These are phyloP conservation scores for Hansenula lynferdii DNA, from an alignment of 1,139 yeast species.

Conservation along the genomic window DNA sequence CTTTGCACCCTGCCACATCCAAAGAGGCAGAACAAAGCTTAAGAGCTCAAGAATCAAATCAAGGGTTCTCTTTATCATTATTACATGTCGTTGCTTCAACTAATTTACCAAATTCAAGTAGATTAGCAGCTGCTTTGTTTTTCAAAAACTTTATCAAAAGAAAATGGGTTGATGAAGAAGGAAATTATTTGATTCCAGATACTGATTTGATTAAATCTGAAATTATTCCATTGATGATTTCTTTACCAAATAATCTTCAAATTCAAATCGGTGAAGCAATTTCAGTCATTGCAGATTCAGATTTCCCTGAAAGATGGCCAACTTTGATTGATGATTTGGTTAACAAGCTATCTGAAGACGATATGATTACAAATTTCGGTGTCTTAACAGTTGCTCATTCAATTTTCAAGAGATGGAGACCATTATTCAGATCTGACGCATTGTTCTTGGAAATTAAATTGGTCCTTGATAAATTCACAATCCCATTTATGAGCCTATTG, in stretches of 20 bases:
- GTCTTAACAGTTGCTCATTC: constrained; percentile 92
- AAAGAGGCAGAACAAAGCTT: constrained; percentile 58
- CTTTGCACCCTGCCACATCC: constrained; percentile 40
- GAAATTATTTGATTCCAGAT: constrained; percentile 70
- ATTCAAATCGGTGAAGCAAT: constrained; percentile 92
- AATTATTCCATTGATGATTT: constrained; percentile 78
- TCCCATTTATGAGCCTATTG: constrained; percentile 69
- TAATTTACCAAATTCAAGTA: constrained; percentile 47
- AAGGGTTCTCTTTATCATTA: constrained; percentile 72
- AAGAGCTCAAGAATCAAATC: constrained; percentile 53
- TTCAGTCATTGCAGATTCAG: constrained; percentile 90
- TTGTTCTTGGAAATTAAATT: constrained; percentile 81
- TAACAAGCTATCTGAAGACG: constrained; percentile 48
- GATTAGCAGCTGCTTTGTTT: constrained; percentile 87
- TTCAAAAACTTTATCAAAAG: constrained; percentile 85
- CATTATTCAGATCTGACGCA: constrained; percentile 86
- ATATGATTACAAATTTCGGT: constrained; percentile 76
- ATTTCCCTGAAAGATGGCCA: constrained; percentile 90
- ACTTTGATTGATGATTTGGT: constrained; percentile 74
- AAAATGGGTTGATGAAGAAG: constrained; percentile 89
- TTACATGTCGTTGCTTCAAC: constrained; percentile 73
- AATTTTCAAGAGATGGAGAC: constrained; percentile 95
- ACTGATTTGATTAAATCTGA: constrained; percentile 67
- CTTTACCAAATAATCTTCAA: constrained; percentile 71
- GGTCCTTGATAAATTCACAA: constrained; percentile 82